These are phyloP conservation scores for Pseudonectria foliicola DNA, from an alignment of 2,329 filamentous ascomycete genomes.

Conservation along the genomic window DNA sequence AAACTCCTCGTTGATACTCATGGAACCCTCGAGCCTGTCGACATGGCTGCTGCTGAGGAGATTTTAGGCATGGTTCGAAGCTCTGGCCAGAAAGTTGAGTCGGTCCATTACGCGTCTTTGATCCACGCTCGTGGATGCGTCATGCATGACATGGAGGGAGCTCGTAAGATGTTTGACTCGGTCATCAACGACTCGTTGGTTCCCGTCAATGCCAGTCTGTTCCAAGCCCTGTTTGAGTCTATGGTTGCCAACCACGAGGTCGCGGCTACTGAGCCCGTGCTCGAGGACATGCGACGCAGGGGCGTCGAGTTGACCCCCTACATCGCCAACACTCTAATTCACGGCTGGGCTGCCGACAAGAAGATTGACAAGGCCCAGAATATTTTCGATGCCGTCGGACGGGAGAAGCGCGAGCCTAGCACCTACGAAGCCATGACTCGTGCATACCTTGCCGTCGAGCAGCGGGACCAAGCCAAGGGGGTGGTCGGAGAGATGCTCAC, in stretches of 20 bases:
- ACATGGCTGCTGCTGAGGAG: constrained; percentile 81
- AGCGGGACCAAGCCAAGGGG: constrained; percentile 65
- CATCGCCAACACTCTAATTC: constrained; percentile 96
- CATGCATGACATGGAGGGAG: constrained; percentile 81
- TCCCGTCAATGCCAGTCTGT: constrained; percentile 74
- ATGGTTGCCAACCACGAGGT: constrained; percentile 94
- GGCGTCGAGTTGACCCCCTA: constrained; percentile 87
- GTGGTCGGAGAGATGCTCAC: constrained; percentile 88
- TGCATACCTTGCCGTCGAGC: constrained; percentile 78
- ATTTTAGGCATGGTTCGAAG: constrained; percentile 72
- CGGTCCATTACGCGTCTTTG: constrained; percentile 90
- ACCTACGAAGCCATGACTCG: constrained; percentile 99
- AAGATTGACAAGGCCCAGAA: constrained; percentile 70
- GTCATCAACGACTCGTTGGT: constrained; percentile 64
- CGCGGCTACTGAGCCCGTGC: constrained; percentile 63
- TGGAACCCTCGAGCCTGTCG: constrained; percentile 82
- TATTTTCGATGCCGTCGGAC: constrained; percentile 73
- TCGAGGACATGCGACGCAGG: constrained; percentile 66
- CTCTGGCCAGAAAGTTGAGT: constrained; percentile 70
- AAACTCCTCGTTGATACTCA: constrained; percentile 95
- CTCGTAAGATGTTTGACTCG: constrained; percentile 72
- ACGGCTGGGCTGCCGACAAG: constrained; percentile 85
- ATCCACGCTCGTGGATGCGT: constrained; percentile 96
- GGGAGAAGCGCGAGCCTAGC: constrained; percentile 81
- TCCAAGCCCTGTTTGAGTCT: constrained; percentile 93